Evolutionary conservation across 2,329 filamentous ascomycete species (phyloP), one percentile per base, ranked within the genome.

Genomic region (Tolypocladium tundrense): DNA sequence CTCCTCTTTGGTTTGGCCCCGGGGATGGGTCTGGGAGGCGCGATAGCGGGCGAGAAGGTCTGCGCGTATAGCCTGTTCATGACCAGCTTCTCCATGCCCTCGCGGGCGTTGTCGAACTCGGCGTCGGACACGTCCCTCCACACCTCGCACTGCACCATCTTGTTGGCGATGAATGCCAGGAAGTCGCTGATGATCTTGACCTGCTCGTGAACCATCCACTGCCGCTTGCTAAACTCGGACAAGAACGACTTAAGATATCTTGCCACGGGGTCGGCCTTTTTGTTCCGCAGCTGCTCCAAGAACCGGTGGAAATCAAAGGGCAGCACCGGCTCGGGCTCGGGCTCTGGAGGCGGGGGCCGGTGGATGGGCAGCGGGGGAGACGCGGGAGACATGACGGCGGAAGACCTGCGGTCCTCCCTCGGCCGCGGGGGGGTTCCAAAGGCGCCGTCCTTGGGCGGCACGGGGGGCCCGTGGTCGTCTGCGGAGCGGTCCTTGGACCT

Each of bases 141-240:
- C 3, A 99, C 91, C 61, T 99, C 94, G 68, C 94, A 99, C 63
- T 91, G 83, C 16, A 88, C 91, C 95, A 99, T 99, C 77, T 97
- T 97, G 75, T 96, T 96, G 57, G 90, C 89, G 62, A 99, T 99
- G 68, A 99, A 99, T 51, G 91, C 86, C 53, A 99, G 78, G 65
- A 99, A 99, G 70, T 99, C 95, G 63, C 90, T 86, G 60, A 99
- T 96, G 61, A 99, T 97, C 75, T 99, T 99, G 70, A 97, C 94
- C 72, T 99, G 94, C 74, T 99, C 94, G 70, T 99, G 94, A 8
- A 97, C 94, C 90, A 96, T 96, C 94, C 94, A 99, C 73, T 97
- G 94, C 65, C 92, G 90, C 77, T 97, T 99, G 41, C 86, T 90
- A 73, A 99, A 99, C 71, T 99, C 95, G 54, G 85, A 86, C 37